Percentiles rank a stretch among this genome's conserved stretches.
Evolutionary conservation across 495 filamentous ascomycete genomes (phyloP).

Genomic region (Hypoxylon rickii): DNA sequence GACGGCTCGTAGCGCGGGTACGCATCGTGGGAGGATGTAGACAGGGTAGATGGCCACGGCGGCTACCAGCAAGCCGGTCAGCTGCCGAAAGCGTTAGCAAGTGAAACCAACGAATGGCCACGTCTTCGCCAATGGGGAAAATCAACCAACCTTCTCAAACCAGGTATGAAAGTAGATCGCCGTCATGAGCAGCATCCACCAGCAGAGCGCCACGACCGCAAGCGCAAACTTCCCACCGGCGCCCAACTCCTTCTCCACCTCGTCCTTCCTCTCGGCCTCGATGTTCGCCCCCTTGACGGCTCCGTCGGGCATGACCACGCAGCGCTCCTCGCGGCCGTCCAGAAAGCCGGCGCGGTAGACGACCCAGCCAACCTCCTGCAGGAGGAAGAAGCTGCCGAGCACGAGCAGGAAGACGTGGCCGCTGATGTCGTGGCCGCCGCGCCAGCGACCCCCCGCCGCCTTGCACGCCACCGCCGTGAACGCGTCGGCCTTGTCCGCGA

Average conservation of each 20-base stretch:
- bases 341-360: conserved; percentile 41
- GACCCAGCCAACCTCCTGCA: conserved; percentile 76
- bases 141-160: conserved; percentile 83
- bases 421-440: conserved; percentile 88
- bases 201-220: conserved; percentile 64
- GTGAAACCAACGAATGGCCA: background rate
- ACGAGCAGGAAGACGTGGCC: conserved; percentile 95
- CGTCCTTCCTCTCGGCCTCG: conserved; percentile 36
- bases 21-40: conserved; percentile 74
- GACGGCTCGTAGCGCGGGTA: conserved; percentile 64
- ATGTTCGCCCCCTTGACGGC: conserved; percentile 56
- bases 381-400: conserved; percentile 75
- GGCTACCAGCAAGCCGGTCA: conserved; percentile 75
- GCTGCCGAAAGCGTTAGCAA: conserved; percentile 46
- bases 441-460: conserved; percentile 78
- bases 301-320: conserved; percentile 63
- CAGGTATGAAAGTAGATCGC: conserved; percentile 97
- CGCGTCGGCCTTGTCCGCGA: conserved; percentile 50
- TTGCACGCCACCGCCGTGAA: conserved; percentile 83
- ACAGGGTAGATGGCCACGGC: conserved; percentile 68
- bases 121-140: background rate
- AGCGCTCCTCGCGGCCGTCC: conserved; percentile 56
- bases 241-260: conserved; percentile 40
- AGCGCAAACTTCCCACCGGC: conserved; percentile 53
- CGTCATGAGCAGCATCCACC: conserved; percentile 98